phyloP scores from a whole-genome alignment of 768 basidiomycete genomes.

The Albatrellus ellisii region DNA sequence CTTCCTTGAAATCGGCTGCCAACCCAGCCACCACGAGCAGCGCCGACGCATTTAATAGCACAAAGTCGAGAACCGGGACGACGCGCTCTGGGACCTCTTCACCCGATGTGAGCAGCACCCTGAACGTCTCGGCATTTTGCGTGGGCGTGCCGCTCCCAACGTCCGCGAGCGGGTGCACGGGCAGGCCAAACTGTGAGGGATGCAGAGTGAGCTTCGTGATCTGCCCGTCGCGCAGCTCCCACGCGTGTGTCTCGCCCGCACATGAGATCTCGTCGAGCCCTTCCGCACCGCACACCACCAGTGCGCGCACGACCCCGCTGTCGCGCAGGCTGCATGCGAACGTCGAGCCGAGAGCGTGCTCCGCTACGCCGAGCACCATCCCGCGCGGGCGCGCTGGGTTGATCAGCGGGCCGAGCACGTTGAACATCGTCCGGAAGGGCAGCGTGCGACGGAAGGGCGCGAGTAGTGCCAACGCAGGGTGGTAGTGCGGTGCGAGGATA shows the following conservation, averaged over 20 bases:
- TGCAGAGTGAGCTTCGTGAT: constrained; percentile 51
- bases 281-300: constrained; percentile 91
- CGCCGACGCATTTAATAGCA: constrained; percentile 84
- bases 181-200: constrained; percentile 69
- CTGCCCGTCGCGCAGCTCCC: constrained; percentile 63
- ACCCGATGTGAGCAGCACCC: constrained; percentile 45
- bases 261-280: constrained; percentile 92
- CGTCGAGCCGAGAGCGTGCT: constrained; percentile 62
- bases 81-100: constrained; percentile 40
- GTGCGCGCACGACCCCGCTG: constrained; percentile 66
- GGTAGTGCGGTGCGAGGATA: constrained; percentile 90
- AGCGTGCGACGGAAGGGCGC: constrained; percentile 77
- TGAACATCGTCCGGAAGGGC: constrained; percentile 95
- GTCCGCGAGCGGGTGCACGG: constrained; percentile 47
- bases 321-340: constrained; percentile 68
- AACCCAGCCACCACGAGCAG: constrained; percentile 75
- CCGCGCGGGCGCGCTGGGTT: constrained; percentile 80
- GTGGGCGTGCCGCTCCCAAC: constrained; percentile 65
- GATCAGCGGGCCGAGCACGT: constrained; percentile 86
- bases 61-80: constrained; percentile 67
- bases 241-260: constrained; percentile 76
- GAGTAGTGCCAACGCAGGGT: constrained; percentile 71
- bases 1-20: constrained; percentile 56
- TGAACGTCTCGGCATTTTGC: constrained; percentile 74
- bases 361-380: constrained; percentile 88